Evolutionary conservation across 2,329 filamentous ascomycete genomes (phyloP).

Genomic region (Thelonectria blattea): DNA sequence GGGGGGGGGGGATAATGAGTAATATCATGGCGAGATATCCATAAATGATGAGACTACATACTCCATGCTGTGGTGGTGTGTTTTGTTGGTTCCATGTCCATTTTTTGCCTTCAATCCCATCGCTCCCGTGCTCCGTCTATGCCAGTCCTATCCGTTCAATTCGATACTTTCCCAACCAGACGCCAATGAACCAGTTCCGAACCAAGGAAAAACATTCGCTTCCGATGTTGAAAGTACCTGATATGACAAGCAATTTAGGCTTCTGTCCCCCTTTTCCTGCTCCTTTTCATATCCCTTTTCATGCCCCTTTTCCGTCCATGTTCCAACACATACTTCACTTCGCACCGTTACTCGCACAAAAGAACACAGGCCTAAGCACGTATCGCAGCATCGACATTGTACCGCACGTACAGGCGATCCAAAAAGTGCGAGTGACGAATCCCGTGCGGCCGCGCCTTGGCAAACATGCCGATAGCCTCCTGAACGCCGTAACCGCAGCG

Average conservation of each 20-base stretch:
- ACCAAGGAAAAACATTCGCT: constrained; percentile 4
- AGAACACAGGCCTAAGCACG: not conserved
- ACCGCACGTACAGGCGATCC: constrained; percentile 81
- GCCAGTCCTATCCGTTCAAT: constrained; percentile 4
- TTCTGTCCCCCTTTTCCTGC: not conserved
- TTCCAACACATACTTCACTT: not conserved
- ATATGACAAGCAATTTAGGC: not conserved
- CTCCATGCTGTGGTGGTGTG: constrained; percentile 4
- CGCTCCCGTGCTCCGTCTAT: constrained; percentile 19
- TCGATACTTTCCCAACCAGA: constrained; percentile 12
- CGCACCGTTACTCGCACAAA: not conserved
- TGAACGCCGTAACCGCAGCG: constrained; percentile 72
- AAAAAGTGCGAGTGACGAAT: constrained; percentile 91
- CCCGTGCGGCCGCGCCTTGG: constrained; percentile 73
- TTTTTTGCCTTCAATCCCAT: constrained; percentile 4
- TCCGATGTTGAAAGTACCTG: not conserved
- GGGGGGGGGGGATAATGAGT: constrained; percentile 14
- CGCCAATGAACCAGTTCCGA: constrained; percentile 8
- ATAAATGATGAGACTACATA: constrained; percentile 10
- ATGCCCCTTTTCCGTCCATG: not conserved
- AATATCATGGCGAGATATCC: constrained; percentile 9
- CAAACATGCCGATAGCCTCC: constrained; percentile 81
- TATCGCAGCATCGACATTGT: constrained; percentile 49
- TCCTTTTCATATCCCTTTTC: too few species aligned
- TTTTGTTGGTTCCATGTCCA: constrained; percentile 1